phyloP scores from a whole-genome alignment of 2,329 filamentous ascomycete genomes.

The Fusarium keratoplasticum region DNA sequence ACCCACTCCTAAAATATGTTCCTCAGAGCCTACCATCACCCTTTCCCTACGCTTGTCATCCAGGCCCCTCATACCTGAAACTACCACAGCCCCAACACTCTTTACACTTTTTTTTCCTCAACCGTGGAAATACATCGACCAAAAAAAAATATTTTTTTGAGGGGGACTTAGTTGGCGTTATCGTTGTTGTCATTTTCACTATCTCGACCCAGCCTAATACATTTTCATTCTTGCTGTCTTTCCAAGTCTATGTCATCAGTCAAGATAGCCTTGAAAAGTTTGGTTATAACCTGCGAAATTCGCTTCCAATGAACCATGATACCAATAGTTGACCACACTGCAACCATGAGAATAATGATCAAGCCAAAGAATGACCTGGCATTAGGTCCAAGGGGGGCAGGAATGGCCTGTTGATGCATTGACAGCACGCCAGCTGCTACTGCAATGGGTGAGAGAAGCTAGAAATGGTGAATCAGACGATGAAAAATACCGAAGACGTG shows the following conservation, averaged over 20 bases:
- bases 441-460: background rate
- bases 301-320: background rate
- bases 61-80: no score
- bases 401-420: background rate
- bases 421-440: background rate
- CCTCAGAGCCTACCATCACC: no score
- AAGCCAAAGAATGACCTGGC: background rate
- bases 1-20: no score
- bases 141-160: background rate
- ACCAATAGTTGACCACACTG: background rate
- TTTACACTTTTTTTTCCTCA: background rate
- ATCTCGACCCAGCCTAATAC: background rate
- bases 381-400: background rate
- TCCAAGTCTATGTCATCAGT: background rate
- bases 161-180: background rate
- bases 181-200: background rate
- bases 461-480: background rate
- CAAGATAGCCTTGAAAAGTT: background rate
- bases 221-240: background rate
- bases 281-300: rapidly evolving
- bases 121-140: background rate
- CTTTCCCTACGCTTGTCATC: no score
- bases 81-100: background rate
- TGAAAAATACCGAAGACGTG: background rate
- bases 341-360: background rate